phyloP scores from a whole-genome alignment of 257 asterid species.

The Cordia subcordata region DNA sequence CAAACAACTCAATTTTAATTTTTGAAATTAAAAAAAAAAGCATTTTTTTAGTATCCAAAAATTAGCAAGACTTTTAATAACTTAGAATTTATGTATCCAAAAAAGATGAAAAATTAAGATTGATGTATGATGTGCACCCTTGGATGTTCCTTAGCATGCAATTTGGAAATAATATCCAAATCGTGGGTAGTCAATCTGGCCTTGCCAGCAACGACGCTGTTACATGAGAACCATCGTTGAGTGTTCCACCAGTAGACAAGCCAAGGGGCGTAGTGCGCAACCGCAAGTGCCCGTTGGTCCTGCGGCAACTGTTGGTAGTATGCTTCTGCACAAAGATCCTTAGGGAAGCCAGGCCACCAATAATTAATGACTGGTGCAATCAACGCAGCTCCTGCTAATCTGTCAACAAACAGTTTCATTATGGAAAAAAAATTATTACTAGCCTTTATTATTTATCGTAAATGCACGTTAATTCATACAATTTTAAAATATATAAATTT shows the following conservation, averaged over 20 bases:
- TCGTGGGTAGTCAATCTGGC: constrained; percentile 38
- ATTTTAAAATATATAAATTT: no score
- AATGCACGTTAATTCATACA: no score
- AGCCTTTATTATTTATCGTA: no score
- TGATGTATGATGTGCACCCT: constrained; percentile 31
- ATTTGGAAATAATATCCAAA: constrained; percentile 26
- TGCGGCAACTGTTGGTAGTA: constrained; percentile 29
- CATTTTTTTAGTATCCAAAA: no score
- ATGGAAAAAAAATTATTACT: no score
- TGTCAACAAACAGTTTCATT: no score
- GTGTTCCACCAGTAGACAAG: constrained; percentile 69
- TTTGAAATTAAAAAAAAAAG: no score
- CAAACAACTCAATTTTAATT: no score
- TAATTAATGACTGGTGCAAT: constrained; percentile 53
- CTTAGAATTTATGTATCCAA: no score
- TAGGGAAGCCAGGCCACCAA: constrained; percentile 62
- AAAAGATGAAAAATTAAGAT: no score
- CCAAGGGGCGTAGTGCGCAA: constrained; percentile 56
- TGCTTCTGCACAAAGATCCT: constrained; percentile 37
- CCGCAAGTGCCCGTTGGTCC: constrained; percentile 59
- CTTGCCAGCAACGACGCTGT: constrained; percentile 41
- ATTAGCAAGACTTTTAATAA: no score
- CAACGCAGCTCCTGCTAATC: constrained; percentile 50
- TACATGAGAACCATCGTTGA: constrained; percentile 53
- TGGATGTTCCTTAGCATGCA: neutral